Evolutionary conservation across 106 monocot species (phyloP), one percentile per base, ranked within the genome.

Genomic region (Dendrobium nobile): DNA sequence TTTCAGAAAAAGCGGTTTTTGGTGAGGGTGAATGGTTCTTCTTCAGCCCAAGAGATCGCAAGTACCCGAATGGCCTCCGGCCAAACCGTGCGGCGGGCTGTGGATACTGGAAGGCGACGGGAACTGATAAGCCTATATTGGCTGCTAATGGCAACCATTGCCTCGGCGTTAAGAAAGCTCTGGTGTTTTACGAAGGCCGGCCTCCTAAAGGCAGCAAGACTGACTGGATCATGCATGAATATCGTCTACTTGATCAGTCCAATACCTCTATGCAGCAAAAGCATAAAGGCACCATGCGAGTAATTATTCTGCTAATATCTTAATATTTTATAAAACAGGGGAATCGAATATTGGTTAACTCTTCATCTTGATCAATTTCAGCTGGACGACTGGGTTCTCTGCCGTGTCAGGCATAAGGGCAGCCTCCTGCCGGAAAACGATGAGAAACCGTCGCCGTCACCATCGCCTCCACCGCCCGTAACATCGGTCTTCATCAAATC

Each of bases 21-120:
- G 88, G 85, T 7, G 88, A 88, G 22, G 85, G 78, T 0, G 88
- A 88, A 41, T 88, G 88, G 88, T 88, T 88, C 74, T 88, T 87
- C 74, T 87, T 84, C 68, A 87, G 82, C 47, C 87, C 87, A 4
- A 78, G 87, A 37, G 87, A 87, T 31, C 74, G 87, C 8, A 87
- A 87, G 68, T 87, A 87, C 51, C 84, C 84, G 5, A 87, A 87
- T 18, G 87, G 87, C 1, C 47, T 68, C 11, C 72, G 87, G 48
- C 87, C 87, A 41, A 87, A 87, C 37, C 43, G 87, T 41, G 73
- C 86, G 7, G 80, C 80, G 8, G 80, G 31, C 13, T 80, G 67
- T 11, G 80, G 80, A 11, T 80, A 80, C 40, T 80, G 80, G 80
- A 80, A 80, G 55, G 80, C 80, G 9, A 80, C 80, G 2, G 80